Evolutionary conservation across 345 rosid genomes (phyloP).

Genomic region (Angophora floribunda): DNA sequence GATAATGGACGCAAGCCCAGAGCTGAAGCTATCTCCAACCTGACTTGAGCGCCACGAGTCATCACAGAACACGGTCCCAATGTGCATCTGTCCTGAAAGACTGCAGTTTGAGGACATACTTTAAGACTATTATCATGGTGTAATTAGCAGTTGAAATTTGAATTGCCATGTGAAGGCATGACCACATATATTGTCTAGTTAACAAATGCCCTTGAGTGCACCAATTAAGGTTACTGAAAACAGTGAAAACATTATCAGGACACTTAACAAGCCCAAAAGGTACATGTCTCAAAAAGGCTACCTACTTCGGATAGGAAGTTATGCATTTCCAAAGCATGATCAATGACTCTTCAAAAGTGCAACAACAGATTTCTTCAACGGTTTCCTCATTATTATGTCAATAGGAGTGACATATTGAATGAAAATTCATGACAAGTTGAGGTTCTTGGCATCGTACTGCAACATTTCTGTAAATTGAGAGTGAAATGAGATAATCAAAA

Average conservation of each 20-base stretch:
- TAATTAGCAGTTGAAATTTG: background rate
- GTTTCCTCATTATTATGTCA: background rate
- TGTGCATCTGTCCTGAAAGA: background rate
- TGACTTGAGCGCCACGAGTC: slow-evolving; percentile 1
- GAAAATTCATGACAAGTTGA: background rate
- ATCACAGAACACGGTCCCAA: slow-evolving; percentile 10
- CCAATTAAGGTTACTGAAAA: no score
- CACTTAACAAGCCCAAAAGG: no score
- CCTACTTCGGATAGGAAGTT: background rate
- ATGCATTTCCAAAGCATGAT: background rate
- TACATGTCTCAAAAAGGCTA: background rate
- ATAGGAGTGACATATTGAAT: background rate
- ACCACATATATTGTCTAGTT: background rate
- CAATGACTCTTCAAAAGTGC: background rate
- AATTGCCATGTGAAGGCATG: background rate
- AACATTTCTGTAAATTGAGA: background rate
- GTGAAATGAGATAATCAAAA: background rate
- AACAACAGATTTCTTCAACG: background rate
- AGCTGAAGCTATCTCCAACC: background rate
- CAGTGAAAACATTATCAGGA: background rate
- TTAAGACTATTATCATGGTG: background rate
- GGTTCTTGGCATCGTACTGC: background rate
- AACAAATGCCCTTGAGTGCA: no score
- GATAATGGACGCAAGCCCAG: background rate
- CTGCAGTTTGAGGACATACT: background rate